These are phyloP conservation scores for Silybum marianum DNA, from an alignment of 129 eudicot species.

Conservation along the genomic window DNA sequence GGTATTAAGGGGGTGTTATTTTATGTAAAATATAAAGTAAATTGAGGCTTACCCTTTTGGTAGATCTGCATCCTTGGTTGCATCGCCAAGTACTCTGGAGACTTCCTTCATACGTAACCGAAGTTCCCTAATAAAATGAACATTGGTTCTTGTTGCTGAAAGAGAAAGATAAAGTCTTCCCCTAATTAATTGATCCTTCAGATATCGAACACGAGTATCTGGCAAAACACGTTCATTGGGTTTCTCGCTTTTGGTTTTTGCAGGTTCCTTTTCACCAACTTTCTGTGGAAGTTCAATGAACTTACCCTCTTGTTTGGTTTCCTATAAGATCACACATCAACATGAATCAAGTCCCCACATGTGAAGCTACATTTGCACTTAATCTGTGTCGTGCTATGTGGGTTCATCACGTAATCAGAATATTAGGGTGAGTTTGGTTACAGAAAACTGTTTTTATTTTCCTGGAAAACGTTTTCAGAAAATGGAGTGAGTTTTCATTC, in stretches of 20 bases:
- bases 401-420: not conserved
- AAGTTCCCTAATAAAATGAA: slow-evolving; percentile 79
- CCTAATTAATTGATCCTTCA: slow-evolving; percentile 84
- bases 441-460: too few species aligned
- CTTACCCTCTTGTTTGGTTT: slow-evolving; percentile 34
- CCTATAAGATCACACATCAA: slow-evolving; percentile 37
- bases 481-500: too few species aligned
- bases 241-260: slow-evolving; percentile 44
- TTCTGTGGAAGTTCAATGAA: slow-evolving; percentile 31
- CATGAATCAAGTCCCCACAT: slow-evolving; percentile 4
- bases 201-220: slow-evolving; percentile 71
- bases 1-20: not conserved
- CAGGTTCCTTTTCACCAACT: slow-evolving; percentile 39
- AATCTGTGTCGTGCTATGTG: not conserved
- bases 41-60: slow-evolving; percentile 58
- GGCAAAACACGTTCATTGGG: slow-evolving; percentile 40
- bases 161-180: slow-evolving; percentile 80
- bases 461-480: too few species aligned
- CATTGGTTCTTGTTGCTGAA: slow-evolving; percentile 74
- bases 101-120: slow-evolving; percentile 85
- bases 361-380: not conserved
- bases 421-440: too few species aligned
- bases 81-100: slow-evolving; percentile 80
- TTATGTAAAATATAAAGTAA: not conserved
- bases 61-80: slow-evolving; percentile 82